phyloP scores from a whole-genome alignment of 176 grass and related monocot genomes.

The Poa pratensis region DNA sequence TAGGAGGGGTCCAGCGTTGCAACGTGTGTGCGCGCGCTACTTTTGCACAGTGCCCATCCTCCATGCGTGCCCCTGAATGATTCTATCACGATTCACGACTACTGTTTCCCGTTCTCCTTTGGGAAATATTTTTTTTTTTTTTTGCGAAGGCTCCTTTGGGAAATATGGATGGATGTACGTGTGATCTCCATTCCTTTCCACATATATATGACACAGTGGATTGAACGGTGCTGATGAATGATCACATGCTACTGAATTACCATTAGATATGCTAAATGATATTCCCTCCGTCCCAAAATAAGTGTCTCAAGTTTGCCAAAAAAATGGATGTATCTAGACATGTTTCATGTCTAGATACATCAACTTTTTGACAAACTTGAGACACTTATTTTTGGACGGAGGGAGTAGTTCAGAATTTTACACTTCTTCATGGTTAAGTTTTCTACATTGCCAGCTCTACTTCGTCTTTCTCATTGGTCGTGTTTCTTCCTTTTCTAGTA shows the following conservation, averaged over 20 bases:
- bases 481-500: background rate
- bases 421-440: background rate
- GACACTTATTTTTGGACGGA: too few species aligned
- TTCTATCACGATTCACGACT: background rate
- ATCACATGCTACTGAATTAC: background rate
- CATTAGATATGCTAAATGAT: background rate
- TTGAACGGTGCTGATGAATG: too few species aligned
- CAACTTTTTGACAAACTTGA: too few species aligned
- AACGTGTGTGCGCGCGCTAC: background rate
- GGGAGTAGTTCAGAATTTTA: background rate
- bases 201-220: background rate
- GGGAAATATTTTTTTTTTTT: too few species aligned
- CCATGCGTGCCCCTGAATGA: background rate
- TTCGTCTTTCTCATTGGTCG: background rate
- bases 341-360: too few species aligned
- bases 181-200: background rate
- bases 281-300: too few species aligned
- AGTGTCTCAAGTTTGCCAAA: too few species aligned
- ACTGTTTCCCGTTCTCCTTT: background rate
- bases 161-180: background rate
- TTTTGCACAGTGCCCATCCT: constrained; percentile 27
- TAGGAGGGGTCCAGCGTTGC: background rate
- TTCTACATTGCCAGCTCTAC: background rate
- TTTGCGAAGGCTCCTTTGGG: too few species aligned
- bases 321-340: too few species aligned